Percentiles rank a stretch among this genome's conserved stretches.
These are phyloP conservation scores for Fallopia convolvulus DNA, from an alignment of 148 eudicot species.

Conservation along the genomic window DNA sequence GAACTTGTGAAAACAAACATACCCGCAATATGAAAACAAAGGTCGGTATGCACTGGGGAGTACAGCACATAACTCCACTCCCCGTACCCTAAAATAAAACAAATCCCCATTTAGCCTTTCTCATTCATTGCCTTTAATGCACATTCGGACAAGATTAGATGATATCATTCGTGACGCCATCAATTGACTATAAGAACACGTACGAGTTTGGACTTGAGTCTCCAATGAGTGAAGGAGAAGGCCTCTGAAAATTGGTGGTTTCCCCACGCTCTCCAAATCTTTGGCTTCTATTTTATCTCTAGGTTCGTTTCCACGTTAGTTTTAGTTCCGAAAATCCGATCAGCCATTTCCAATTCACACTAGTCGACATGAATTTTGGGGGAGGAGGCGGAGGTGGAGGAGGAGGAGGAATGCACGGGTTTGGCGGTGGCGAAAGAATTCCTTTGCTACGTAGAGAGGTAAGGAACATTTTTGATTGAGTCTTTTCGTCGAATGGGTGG, in stretches of 20 bases:
- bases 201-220: background rate
- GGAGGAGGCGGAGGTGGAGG: slow-evolving; percentile 22
- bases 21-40: too few species aligned
- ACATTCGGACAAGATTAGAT: background rate
- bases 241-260: background rate
- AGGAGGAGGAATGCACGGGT: slow-evolving; percentile 26
- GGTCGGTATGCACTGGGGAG: background rate
- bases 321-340: background rate
- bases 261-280: background rate
- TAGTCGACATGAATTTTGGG: slow-evolving; percentile 22
- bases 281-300: background rate
- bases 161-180: slow-evolving; percentile 5
- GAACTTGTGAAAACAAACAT: background rate
- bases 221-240: background rate
- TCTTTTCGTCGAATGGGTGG: background rate
- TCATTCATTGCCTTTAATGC: background rate
- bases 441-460: slow-evolving; percentile 43
- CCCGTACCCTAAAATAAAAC: background rate
- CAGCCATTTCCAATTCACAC: background rate
- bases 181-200: background rate
- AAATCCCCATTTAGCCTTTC: background rate
- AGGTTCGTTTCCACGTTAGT: background rate
- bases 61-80: background rate
- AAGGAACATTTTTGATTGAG: slow-evolving; percentile 7
- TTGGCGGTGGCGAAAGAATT: slow-evolving; percentile 39